Evolutionary conservation across 768 basidiomycete genomes (phyloP).

Genomic region (Phaeotremella skinneri): DNA sequence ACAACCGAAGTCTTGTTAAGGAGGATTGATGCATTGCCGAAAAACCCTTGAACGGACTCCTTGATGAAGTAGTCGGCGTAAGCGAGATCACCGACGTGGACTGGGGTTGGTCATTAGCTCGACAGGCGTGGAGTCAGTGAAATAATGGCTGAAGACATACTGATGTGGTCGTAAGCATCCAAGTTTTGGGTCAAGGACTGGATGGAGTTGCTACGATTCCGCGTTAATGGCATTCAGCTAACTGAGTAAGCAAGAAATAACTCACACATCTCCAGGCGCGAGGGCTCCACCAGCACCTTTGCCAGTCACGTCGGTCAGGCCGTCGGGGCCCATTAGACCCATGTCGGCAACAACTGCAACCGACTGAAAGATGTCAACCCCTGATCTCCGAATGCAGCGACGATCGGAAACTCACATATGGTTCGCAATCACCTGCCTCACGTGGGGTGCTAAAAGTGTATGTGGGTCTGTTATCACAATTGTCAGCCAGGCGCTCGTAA

Average conservation of each 20-base stretch:
- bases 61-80: constrained; percentile 26
- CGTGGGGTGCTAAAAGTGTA: constrained; percentile 16
- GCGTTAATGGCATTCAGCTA: not conserved
- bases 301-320: constrained; percentile 7
- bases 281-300: constrained; percentile 3
- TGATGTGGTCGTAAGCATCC: constrained; percentile 9
- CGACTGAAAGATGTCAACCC: not conserved
- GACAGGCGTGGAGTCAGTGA: no score
- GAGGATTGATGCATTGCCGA: constrained; percentile 12
- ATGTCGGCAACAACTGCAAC: constrained; percentile 20
- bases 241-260: not conserved
- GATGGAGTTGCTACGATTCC: not conserved
- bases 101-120: not conserved
- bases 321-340: constrained; percentile 17
- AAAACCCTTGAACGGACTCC: constrained; percentile 12
- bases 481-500: no score
- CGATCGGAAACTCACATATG: constrained; percentile 9
- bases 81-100: constrained; percentile 14
- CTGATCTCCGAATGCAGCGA: no score
- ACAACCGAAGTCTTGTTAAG: constrained; percentile 10
- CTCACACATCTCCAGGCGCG: constrained; percentile 10
- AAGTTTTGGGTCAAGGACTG: constrained; percentile 9
- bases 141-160: not conserved
- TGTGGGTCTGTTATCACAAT: constrained; percentile 1
- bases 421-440: constrained; percentile 11